Base-by-base conservation (phyloP, 2,329 filamentous ascomycete genomes). In the Trichoderma simmonsii region DNA sequence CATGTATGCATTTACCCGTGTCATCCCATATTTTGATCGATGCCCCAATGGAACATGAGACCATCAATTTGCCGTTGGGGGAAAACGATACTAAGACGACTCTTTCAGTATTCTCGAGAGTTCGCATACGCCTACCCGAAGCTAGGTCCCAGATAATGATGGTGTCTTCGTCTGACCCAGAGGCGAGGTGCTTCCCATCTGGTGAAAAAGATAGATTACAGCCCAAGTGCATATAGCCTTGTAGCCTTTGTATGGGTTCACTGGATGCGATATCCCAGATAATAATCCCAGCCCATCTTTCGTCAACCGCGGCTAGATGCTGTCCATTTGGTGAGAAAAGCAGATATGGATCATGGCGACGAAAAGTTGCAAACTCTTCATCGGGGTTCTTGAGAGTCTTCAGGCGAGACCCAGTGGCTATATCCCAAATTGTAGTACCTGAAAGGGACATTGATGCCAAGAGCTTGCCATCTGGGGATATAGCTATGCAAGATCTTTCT, bases 331-430 rank as follows among this genome's bases (percentile, higher is more conserved):
- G 57, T 14, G 57, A 61, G 30, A 61, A 61, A 0, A 61, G 9
- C n/a, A 60, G 57, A 34, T n/a, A 4, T 43, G 0, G 0, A 9
- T 1, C 3, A 1, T n/a, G 3, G 6, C 3, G 3, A 1, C 3
- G 6, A 8, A 0, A 0, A 43, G 3, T 1, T 21, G 4, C 2
- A 15, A 12, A 1, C 4, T 34, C 2, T 11, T 34, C 0, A n/a
- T 24, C 1, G 15, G 6, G 59, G 1, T 15, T 2, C 6, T 15
- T 3, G 3, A 61, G n/a, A 15, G 1, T 26, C n/a, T 36, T 61
- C 8, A 36, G 3, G 11, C 1, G n/a, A 21, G 32, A 26, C 2
- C 59, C 32, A 36, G 59, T 61, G 32, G 59, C 59, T 21, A 61
- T 18, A 39, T 61, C 59, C 59, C n/a, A 36, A 3, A 39, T 15